Base-by-base conservation (phyloP, 345 rosid species). In the Turritis glabra region DNA sequence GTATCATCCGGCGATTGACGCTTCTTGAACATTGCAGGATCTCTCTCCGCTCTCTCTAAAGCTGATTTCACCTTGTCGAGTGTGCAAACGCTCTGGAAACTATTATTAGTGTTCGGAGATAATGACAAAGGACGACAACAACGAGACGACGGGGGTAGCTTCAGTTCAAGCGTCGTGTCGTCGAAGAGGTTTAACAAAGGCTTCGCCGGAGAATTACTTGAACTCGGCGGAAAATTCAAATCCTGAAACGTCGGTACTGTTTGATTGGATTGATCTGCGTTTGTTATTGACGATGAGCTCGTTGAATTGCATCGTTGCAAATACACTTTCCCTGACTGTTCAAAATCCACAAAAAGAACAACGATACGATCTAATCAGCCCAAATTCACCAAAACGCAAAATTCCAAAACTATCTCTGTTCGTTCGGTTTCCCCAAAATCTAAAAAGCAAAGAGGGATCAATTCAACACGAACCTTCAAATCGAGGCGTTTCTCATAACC, bases 401-500 rank as follows among this genome's bases (percentile, higher is more conserved):
- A n/a, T n/a, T n/a, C n/a, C n/a, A n/a, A n/a, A n/a, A n/a, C 44
- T 40, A 40, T 13, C 9, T 33, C 38, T 33, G 38, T 10, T 33
- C 44, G n/a, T 40, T 13, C 44, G 44, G 1, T 13, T 40, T 40
- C n/a, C 2, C 1, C 1, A 40, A 14, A 40, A 13, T 40, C 44
- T 40, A 4, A n/a, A 43, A 63, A 47, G 37, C 37, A 51, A 53
- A 12, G 13, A 66, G 51, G 25, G 37, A 48, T 18, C 6, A 33
- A 25, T 3, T 40, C 5, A 53, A 65, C 37, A 65, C 44, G 47
- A 65, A 95, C 99, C 94, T 87, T 88, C 75, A 95, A 82, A 40
- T 95, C 98, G 27, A 95, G 89, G 7, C 94, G 90, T 78, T 95
- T 95, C 66, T 95, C 99, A 85, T 85, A 95, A 40, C 99, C 97